phyloP scores from a whole-genome alignment of 345 rosid genomes.

The Linum usitatissimum region DNA sequence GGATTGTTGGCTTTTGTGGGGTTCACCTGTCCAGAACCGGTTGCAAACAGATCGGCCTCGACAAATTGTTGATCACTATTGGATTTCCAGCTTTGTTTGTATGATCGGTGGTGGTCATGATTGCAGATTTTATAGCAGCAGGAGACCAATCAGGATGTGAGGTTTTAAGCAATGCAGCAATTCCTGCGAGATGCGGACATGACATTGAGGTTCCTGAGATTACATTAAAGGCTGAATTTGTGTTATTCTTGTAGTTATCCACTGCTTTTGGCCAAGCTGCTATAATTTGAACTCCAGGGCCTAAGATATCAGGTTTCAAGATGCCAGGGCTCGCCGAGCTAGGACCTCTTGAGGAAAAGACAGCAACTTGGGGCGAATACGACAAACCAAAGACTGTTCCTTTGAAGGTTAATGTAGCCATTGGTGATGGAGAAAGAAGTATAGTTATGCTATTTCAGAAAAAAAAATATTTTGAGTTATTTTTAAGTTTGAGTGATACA shows the following conservation, averaged over 20 bases:
- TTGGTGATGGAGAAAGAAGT: conserved; percentile 5
- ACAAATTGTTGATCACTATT: neutral
- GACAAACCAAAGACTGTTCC: conserved; percentile 2
- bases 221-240: neutral
- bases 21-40: conserved; percentile 1
- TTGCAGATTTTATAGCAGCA: conserved; percentile 2
- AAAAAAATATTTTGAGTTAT: too few species aligned
- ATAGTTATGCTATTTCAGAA: too few species aligned
- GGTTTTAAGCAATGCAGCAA: neutral
- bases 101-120: neutral
- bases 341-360: conserved; percentile 5
- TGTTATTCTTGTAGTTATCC: neutral
- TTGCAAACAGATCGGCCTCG: neutral
- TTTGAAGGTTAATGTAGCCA: conserved; percentile 4
- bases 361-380: conserved; percentile 4
- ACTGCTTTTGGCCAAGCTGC: neutral
- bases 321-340: conserved; percentile 20
- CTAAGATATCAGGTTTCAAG: conserved; percentile 19
- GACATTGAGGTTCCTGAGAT: conserved; percentile 3
- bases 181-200: conserved; percentile 1
- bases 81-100: neutral
- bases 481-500: too few species aligned
- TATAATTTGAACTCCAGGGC: conserved; percentile 11
- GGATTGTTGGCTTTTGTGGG: conserved; percentile 1
- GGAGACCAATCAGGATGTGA: conserved; percentile 4